phyloP scores from a whole-genome alignment of 257 asterid genomes.

The Ligustrum vulgare region DNA sequence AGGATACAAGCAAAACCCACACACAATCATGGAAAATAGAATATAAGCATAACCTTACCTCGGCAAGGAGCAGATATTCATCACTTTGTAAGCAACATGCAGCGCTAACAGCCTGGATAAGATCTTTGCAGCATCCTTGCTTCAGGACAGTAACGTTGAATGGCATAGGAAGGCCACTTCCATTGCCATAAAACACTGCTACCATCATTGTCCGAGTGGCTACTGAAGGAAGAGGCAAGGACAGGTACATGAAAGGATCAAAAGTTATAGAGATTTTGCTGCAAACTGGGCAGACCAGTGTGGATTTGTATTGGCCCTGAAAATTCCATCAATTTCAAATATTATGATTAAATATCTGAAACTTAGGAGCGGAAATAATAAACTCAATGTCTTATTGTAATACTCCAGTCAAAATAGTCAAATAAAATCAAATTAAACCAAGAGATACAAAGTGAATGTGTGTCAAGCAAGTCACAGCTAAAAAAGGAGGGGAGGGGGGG shows the following conservation, averaged over 20 bases:
- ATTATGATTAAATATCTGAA: constrained; percentile 15
- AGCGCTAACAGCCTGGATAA: constrained; percentile 58
- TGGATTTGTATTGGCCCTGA: constrained; percentile 98
- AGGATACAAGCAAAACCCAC: constrained; percentile 11
- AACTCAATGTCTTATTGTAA: background rate
- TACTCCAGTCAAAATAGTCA: background rate
- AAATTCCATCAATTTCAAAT: constrained; percentile 12
- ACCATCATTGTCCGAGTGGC: constrained; percentile 77
- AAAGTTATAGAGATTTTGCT: constrained; percentile 84
- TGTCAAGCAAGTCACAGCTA: background rate
- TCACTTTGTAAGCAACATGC: constrained; percentile 70
- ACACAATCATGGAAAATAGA: constrained; percentile 1
- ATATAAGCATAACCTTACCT: constrained; percentile 47
- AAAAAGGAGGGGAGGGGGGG: no score
- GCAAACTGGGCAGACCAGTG: constrained; percentile 88
- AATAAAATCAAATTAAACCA: background rate
- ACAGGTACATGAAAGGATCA: constrained; percentile 97
- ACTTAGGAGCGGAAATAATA: background rate
- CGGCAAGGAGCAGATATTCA: constrained; percentile 87
- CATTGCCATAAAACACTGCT: constrained; percentile 83
- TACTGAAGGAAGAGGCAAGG: constrained; percentile 94
- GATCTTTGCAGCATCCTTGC: constrained; percentile 86
- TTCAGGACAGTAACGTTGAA: constrained; percentile 74
- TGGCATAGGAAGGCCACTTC: constrained; percentile 91
- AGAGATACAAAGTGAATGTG: background rate